Percentiles rank a stretch among this genome's conserved stretches.
Evolutionary conservation across 306 rosid genomes (phyloP).

Genomic region (Cicer cuneatum): DNA sequence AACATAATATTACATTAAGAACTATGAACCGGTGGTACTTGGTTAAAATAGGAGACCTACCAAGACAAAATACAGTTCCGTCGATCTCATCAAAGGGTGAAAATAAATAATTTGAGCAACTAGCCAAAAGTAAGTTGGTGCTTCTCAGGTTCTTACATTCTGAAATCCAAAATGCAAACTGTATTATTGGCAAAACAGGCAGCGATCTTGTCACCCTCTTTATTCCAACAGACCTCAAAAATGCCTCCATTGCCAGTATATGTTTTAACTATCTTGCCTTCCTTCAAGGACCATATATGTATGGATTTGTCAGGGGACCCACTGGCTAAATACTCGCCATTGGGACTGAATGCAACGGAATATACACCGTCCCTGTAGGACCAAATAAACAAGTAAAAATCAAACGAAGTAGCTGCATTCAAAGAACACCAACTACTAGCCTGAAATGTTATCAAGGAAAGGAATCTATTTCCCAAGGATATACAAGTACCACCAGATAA

Average conservation of each 20-base stretch:
- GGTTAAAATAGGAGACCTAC: slow-evolving; percentile 31
- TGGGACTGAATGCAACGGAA: slow-evolving; percentile 93
- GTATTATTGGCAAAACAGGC: slow-evolving; percentile 92
- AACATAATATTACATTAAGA: neutral
- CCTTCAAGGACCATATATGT: slow-evolving; percentile 91
- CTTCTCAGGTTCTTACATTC: slow-evolving; percentile 52
- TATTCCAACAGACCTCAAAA: slow-evolving; percentile 95
- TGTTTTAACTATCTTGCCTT: slow-evolving; percentile 84
- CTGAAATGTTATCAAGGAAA: neutral
- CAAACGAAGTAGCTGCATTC: neutral
- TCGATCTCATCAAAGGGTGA: slow-evolving; percentile 13
- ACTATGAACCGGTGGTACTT: neutral
- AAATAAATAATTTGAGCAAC: slow-evolving; percentile 30
- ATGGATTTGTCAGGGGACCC: slow-evolving; percentile 83
- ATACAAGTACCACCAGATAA: neutral
- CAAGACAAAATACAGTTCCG: slow-evolving; percentile 33
- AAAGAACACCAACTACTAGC: neutral
- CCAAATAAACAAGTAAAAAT: slow-evolving; percentile 22
- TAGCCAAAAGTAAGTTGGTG: neutral
- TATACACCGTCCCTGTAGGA: slow-evolving; percentile 80
- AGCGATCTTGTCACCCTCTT: slow-evolving; percentile 89
- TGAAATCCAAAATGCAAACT: slow-evolving; percentile 72
- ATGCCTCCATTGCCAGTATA: slow-evolving; percentile 90
- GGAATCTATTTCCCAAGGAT: neutral
- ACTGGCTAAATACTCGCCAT: slow-evolving; percentile 89